Evolutionary conservation across 2,329 filamentous ascomycete species (phyloP).

Genomic region (Fusarium metavorans): DNA sequence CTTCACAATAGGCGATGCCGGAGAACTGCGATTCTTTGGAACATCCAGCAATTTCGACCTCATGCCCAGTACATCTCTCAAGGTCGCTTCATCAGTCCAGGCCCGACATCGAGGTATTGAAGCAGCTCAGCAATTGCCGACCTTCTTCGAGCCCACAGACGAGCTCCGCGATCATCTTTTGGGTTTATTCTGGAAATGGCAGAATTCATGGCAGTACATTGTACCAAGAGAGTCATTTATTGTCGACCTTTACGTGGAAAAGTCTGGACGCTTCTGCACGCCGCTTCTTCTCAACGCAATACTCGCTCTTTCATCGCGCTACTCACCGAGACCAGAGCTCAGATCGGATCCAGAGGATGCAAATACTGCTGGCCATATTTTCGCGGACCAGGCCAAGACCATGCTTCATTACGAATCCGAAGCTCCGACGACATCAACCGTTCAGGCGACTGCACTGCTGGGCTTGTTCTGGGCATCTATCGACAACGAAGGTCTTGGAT

Average conservation of each 20-base stretch:
- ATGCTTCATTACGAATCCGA: conserved; percentile 23
- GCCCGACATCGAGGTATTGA: conserved; percentile 7
- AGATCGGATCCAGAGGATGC: conserved; percentile 13
- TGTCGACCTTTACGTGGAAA: conserved; percentile 6
- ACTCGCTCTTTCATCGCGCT: conserved; percentile 16
- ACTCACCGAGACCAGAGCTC: conserved; percentile 11
- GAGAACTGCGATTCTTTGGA: neutral
- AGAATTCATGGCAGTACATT: conserved; percentile 28
- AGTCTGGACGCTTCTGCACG: conserved; percentile 15
- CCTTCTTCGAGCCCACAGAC: conserved; percentile 6
- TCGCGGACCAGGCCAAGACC: conserved; percentile 17
- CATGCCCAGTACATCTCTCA: neutral
- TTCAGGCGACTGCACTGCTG: conserved; percentile 19
- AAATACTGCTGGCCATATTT: conserved; percentile 18
- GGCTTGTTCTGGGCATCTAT: neutral
- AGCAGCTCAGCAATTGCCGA: conserved; percentile 5
- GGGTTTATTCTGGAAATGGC: conserved; percentile 22
- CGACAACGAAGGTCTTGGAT: neutral
- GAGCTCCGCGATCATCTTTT: conserved; percentile 21
- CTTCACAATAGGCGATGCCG: neutral
- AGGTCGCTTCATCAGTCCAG: conserved; percentile 4
- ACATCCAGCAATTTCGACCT: neutral
- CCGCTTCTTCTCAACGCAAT: conserved; percentile 21
- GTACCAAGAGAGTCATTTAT: conserved; percentile 17
- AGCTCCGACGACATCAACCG: conserved; percentile 17